phyloP scores from a whole-genome alignment of 192 early-diverging fungal species.

The Chytriomyces sp. region DNA sequence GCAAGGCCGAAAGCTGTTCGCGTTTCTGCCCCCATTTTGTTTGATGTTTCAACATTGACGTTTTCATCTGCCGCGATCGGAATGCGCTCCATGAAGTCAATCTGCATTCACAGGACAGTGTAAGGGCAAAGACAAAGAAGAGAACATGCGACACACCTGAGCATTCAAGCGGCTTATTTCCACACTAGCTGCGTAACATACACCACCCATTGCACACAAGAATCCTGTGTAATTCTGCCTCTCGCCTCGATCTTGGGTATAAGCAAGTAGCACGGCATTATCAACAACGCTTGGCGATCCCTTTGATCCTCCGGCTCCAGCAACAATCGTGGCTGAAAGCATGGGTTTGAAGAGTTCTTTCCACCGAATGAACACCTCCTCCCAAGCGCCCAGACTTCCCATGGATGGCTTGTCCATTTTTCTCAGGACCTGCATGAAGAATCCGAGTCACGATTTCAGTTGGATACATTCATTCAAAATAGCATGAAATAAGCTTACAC shows the following conservation, averaged over 20 bases:
- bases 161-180: constrained; percentile 16
- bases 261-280: not conserved
- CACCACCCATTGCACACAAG: constrained; percentile 77
- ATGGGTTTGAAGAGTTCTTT: constrained; percentile 53
- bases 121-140: not conserved
- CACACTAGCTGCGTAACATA: constrained; percentile 47
- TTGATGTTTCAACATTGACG: not conserved
- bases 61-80: constrained; percentile 18
- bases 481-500: constrained; percentile 6
- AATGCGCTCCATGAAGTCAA: not conserved
- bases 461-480: not conserved
- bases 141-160: not conserved
- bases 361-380: constrained; percentile 81
- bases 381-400: constrained; percentile 82
- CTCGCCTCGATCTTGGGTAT: constrained; percentile 57
- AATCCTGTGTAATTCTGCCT: constrained; percentile 87
- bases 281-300: not conserved
- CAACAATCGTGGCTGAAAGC: constrained; percentile 4
- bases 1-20: constrained; percentile 34
- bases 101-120: not conserved
- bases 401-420: constrained; percentile 68
- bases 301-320: not conserved
- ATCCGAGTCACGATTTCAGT: not conserved
- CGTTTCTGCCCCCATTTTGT: constrained; percentile 27
- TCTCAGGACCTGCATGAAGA: constrained; percentile 54